These are phyloP conservation scores for Moelleriella libera DNA, from an alignment of 2,329 filamentous ascomycete species.

Conservation along the genomic window DNA sequence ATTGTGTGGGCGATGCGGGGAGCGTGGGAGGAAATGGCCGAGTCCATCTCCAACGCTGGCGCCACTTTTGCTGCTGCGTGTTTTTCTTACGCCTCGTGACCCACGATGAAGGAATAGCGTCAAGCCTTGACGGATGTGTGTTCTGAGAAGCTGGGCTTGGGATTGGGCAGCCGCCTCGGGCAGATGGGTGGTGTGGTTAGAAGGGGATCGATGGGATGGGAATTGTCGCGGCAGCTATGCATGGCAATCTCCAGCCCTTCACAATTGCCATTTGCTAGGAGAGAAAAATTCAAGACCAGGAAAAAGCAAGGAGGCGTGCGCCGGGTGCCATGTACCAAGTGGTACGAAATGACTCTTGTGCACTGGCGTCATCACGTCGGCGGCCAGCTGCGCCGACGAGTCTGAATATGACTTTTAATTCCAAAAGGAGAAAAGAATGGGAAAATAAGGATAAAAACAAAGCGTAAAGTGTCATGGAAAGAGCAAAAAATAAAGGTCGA, in stretches of 20 bases:
- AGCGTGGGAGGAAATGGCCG: slow-evolving; percentile 2
- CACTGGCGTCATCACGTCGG: neutral
- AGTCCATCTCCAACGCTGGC: slow-evolving; percentile 3
- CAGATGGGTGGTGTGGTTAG: neutral
- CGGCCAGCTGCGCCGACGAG: too few species aligned
- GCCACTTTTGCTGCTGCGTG: slow-evolving; percentile 1
- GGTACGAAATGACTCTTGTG: neutral
- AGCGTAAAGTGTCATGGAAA: neutral
- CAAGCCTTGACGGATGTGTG: too few species aligned
- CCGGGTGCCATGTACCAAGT: neutral
- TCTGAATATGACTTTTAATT: neutral
- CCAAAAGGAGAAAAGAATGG: neutral
- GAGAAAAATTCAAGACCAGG: neutral
- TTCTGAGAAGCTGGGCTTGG: too few species aligned
- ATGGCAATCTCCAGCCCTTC: neutral
- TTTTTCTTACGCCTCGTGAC: neutral
- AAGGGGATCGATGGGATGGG: neutral
- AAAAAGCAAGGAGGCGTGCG: neutral
- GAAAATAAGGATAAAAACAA: neutral
- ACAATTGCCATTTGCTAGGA: neutral
- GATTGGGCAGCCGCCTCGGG: too few species aligned
- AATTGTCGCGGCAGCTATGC: neutral
- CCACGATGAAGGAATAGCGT: neutral
- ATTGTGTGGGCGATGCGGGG: slow-evolving; percentile 4
- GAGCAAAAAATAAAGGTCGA: neutral